Conservation (phyloP, 2,329 filamentous ascomycete species). For the Calonectria crousiana region DNA sequence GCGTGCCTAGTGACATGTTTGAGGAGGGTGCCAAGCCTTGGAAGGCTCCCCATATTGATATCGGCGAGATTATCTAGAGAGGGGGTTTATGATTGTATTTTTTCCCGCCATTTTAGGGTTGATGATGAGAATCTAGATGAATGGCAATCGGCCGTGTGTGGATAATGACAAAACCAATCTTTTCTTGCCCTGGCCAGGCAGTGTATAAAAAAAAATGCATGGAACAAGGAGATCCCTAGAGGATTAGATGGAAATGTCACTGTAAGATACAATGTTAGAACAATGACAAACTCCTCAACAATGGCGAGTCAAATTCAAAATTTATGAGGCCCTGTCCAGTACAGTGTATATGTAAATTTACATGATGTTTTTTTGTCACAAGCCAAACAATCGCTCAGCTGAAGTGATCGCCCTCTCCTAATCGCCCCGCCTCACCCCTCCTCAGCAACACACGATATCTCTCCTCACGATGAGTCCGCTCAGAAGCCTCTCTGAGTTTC, state of each 20-base stretch:
- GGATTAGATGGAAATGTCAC: slow-evolving; percentile 42
- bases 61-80: slow-evolving; percentile 74
- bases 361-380: slow-evolving; percentile 1
- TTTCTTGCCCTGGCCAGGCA: slow-evolving; percentile 42
- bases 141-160: slow-evolving; percentile 36
- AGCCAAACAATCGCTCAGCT: slow-evolving; percentile 49
- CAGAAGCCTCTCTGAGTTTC: slow-evolving; percentile 69
- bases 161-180: slow-evolving; percentile 42
- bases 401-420: slow-evolving; percentile 77
- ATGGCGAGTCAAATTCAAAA: slow-evolving; percentile 42
- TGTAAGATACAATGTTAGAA: slow-evolving; percentile 57
- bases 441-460: slow-evolving; percentile 61
- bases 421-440: slow-evolving; percentile 64
- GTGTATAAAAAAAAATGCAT: slow-evolving; percentile 49
- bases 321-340: slow-evolving; percentile 46
- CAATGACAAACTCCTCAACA: slow-evolving; percentile 47
- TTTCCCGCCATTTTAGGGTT: slow-evolving; percentile 25
- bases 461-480: slow-evolving; percentile 54
- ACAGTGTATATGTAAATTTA: slow-evolving; percentile 31
- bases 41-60: slow-evolving; percentile 77
- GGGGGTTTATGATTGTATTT: slow-evolving; percentile 33
- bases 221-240: slow-evolving; percentile 38
- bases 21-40: slow-evolving; percentile 71
- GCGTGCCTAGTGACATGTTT: slow-evolving; percentile 78
- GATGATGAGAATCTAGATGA: slow-evolving; percentile 28